phyloP scores from a whole-genome alignment of 257 asterid genomes.

The Scutellaria barbata region DNA sequence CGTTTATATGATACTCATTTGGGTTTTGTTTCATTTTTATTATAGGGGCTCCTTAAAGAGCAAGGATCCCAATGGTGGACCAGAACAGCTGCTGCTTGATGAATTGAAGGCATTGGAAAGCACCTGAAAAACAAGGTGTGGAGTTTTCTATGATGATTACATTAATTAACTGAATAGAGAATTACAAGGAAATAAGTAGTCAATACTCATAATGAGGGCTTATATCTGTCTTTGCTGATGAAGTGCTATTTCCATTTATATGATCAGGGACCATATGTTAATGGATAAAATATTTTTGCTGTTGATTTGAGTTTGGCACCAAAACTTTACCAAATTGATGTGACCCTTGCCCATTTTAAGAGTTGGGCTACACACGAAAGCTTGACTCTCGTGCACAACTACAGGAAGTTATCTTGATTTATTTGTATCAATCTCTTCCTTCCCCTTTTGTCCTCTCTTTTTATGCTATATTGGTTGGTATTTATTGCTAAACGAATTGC shows the following conservation, averaged over 20 bases:
- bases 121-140: conserved; percentile 68
- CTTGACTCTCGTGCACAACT: conserved; percentile 54
- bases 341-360: conserved; percentile 71
- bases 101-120: conserved; percentile 75
- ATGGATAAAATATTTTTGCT: conserved; percentile 61
- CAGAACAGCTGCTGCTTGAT: conserved; percentile 62
- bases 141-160: not conserved
- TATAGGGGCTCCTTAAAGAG: conserved; percentile 75
- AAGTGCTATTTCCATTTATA: not conserved
- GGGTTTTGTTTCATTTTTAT: not conserved
- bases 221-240: not conserved
- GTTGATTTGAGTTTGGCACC: conserved; percentile 84
- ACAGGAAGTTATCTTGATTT: conserved; percentile 51
- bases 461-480: too few relatives aligned
- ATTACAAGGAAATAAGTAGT: not conserved
- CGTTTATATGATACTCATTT: not conserved
- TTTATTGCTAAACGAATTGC: too few relatives aligned
- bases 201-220: too few relatives aligned
- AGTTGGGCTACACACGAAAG: conserved; percentile 62
- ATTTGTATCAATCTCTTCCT: too few relatives aligned
- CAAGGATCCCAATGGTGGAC: conserved; percentile 69
- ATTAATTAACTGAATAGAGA: not conserved
- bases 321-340: conserved; percentile 67
- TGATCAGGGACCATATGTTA: conserved; percentile 67
- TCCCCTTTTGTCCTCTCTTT: too few relatives aligned